Percentiles rank a stretch among this genome's conserved stretches.
These are phyloP conservation scores for Mortierella sp. DNA, from an alignment of 371 early-diverging fungal species.

Conservation along the genomic window DNA sequence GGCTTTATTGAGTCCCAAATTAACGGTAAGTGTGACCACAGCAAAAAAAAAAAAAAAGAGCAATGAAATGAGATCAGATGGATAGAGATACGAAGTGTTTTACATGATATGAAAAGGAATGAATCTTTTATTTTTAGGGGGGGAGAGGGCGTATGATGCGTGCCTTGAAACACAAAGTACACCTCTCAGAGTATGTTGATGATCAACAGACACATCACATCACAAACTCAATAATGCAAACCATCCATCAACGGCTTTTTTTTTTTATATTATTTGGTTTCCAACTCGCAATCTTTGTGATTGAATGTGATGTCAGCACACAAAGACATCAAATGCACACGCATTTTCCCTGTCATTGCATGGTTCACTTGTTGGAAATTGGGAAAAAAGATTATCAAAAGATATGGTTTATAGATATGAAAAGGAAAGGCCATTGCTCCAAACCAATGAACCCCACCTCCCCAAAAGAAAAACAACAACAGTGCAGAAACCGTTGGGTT, in stretches of 20 bases:
- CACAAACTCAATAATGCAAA: background rate
- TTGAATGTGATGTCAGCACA: background rate
- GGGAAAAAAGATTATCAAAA: too few relatives aligned
- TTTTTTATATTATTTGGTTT: background rate
- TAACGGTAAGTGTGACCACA: constrained; percentile 67
- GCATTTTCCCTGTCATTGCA: too few relatives aligned
- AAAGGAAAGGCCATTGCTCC: too few relatives aligned
- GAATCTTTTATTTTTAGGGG: background rate
- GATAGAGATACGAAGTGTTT: too few relatives aligned
- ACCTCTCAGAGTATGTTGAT: too few relatives aligned
- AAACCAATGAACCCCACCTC: too few relatives aligned
- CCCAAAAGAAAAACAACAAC: background rate
- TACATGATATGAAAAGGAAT: background rate
- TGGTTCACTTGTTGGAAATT: too few relatives aligned
- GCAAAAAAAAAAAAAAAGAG: too few relatives aligned
- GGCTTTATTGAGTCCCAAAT: constrained; percentile 90
- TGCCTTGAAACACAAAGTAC: background rate
- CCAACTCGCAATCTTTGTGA: background rate
- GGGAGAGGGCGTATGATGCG: constrained; percentile 2
- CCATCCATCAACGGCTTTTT: too few relatives aligned
- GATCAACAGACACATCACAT: background rate
- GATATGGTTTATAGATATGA: too few relatives aligned
- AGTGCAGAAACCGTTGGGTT: background rate
- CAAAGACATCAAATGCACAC: background rate
- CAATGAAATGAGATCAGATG: too few relatives aligned